phyloP scores from a whole-genome alignment of 257 asterid genomes.

The Solanum piurae region DNA sequence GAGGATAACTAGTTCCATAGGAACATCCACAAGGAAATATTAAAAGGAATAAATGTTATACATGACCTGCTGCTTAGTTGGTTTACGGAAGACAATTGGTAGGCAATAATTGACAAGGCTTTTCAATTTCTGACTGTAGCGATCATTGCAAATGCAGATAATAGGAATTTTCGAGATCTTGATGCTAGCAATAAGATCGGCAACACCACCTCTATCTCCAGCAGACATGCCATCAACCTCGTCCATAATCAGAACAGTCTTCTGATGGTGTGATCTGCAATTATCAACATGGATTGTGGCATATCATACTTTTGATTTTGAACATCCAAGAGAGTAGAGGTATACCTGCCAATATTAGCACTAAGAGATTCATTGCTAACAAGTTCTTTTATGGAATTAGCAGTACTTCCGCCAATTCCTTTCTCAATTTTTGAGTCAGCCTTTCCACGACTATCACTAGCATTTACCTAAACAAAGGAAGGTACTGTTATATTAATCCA shows the following conservation, averaged over 20 bases:
- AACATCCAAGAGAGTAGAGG: constrained; percentile 5
- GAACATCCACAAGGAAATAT: neutral
- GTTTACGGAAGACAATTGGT: constrained; percentile 76
- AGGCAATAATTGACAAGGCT: constrained; percentile 93
- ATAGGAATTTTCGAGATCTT: constrained; percentile 87
- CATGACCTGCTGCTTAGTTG: constrained; percentile 95
- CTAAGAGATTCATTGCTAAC: constrained; percentile 70
- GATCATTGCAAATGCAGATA: constrained; percentile 96
- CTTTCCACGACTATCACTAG: constrained; percentile 98
- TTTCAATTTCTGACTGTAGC: constrained; percentile 94
- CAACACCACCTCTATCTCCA: constrained; percentile 99
- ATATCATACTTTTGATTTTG: neutral
- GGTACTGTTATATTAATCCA: neutral
- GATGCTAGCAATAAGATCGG: constrained; percentile 96
- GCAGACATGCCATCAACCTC: constrained; percentile 99
- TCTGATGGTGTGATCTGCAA: constrained; percentile 60
- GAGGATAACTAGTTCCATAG: neutral
- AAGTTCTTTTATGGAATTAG: constrained; percentile 85
- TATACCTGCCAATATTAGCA: constrained; percentile 57
- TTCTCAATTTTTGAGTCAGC: constrained; percentile 85
- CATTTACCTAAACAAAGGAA: constrained; percentile 65
- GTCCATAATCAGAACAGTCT: constrained; percentile 93
- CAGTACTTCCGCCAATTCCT: constrained; percentile 93
- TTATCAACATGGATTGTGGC: constrained; percentile 4
- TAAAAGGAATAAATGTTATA: neutral